Evolutionary conservation across 306 rosid genomes (phyloP).

Genomic region (Citrullus colocynthis): DNA sequence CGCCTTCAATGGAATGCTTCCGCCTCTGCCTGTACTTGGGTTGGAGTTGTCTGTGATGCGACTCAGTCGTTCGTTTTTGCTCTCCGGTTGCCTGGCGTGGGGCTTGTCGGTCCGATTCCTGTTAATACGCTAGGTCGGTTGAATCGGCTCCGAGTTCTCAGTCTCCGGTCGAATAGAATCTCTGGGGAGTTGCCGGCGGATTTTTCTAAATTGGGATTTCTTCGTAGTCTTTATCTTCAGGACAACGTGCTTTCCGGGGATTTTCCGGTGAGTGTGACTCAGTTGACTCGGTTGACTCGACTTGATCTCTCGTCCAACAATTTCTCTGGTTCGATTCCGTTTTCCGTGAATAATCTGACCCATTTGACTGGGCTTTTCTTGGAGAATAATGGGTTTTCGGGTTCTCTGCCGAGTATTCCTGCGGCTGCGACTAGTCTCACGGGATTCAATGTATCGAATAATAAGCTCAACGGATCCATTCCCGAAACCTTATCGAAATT

Average conservation of each 20-base stretch:
- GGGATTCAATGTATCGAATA: conserved; percentile 49
- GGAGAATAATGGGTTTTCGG: conserved; percentile 55
- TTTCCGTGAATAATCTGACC: conserved; percentile 55
- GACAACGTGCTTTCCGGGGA: conserved; percentile 42
- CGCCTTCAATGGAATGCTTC: conserved; percentile 80
- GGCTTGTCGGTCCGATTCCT: conserved; percentile 61
- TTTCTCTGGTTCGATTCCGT: conserved; percentile 59
- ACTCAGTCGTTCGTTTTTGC: conserved; percentile 32
- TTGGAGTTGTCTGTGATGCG: conserved; percentile 53
- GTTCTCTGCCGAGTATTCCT: conserved; percentile 37
- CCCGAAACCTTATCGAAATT: conserved; percentile 37
- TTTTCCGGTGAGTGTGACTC: conserved; percentile 41
- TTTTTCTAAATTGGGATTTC: conserved; percentile 51
- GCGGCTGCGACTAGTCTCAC: background rate
- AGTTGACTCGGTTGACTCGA: conserved; percentile 41
- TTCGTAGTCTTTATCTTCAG: conserved; percentile 64
- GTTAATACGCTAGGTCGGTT: conserved; percentile 51
- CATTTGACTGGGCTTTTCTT: conserved; percentile 52
- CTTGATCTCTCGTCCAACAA: conserved; percentile 76
- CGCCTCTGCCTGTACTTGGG: conserved; percentile 70
- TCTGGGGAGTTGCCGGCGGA: conserved; percentile 61
- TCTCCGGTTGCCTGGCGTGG: conserved; percentile 76
- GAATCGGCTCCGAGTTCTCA: conserved; percentile 50
- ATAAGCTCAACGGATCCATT: conserved; percentile 77
- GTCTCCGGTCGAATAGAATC: conserved; percentile 77